Evolutionary conservation across 306 rosid species (phyloP).

Genomic region (Trichosanthes cucumerina): DNA sequence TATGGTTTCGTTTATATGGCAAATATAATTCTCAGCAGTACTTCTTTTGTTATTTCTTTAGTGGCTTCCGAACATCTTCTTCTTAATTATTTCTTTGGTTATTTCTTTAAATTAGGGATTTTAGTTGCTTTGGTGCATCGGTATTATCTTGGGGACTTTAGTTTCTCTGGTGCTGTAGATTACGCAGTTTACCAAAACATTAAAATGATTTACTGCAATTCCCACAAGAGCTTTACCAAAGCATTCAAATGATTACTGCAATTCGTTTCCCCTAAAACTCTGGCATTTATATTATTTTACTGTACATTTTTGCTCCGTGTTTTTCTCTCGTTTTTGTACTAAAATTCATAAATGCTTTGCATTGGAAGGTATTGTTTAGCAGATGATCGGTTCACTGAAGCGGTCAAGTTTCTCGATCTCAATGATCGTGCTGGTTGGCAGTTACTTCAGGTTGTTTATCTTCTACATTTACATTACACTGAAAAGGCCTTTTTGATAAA

Average conservation of each 20-base stretch:
- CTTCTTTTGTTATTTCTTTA: not conserved
- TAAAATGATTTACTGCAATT: not conserved
- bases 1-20: not conserved
- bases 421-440: conserved; percentile 93
- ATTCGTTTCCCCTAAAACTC: not conserved
- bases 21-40: not conserved
- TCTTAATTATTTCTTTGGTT: not conserved
- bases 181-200: not conserved
- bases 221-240: not conserved
- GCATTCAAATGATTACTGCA: not conserved
- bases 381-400: conserved; percentile 56
- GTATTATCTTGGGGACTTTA: not conserved
- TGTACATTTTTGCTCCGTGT: not conserved
- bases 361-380: conserved; percentile 65
- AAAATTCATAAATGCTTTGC: not conserved
- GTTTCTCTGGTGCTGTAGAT: not conserved
- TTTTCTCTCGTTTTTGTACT: not conserved
- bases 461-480: not conserved
- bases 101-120: not conserved
- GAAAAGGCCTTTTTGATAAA: not conserved
- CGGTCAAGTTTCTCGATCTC: conserved; percentile 66
- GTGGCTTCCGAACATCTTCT: not conserved
- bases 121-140: not conserved
- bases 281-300: not conserved
- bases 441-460: conserved; percentile 62